Percentiles rank a stretch among this genome's conserved stretches.
These are phyloP conservation scores for Pseudotsuga menziesii DNA, from an alignment of 75 land plant species.

Conservation along the genomic window DNA sequence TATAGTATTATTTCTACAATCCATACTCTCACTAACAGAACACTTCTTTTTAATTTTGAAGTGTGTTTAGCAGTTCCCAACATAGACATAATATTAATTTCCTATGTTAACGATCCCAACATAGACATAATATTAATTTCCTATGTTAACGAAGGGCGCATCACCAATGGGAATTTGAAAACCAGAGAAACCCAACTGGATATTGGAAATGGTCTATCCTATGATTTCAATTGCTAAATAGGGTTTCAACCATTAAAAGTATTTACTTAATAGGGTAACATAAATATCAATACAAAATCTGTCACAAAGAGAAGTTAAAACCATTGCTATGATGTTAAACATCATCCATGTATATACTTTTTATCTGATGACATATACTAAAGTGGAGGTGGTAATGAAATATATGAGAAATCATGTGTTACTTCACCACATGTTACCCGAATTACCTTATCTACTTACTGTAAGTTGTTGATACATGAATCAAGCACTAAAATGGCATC, in stretches of 20 bases:
- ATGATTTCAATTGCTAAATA: too few relatives aligned
- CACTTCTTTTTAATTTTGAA: too few relatives aligned
- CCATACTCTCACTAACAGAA: too few relatives aligned
- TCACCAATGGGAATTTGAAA: too few relatives aligned
- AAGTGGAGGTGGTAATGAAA: background rate
- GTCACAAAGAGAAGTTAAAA: background rate
- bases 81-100: too few relatives aligned
- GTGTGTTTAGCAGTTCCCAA: too few relatives aligned
- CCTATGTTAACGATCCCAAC: too few relatives aligned
- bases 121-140: too few relatives aligned
- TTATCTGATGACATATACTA: background rate
- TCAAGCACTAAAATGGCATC: background rate
- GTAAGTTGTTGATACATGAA: background rate
- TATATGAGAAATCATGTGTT: background rate
- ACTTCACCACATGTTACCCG: background rate
- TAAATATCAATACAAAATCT: background rate
- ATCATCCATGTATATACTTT: background rate
- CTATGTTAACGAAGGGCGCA: too few relatives aligned
- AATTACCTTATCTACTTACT: background rate
- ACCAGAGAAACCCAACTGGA: too few relatives aligned
- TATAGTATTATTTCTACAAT: too few relatives aligned
- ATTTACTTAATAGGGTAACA: background rate
- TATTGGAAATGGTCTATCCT: too few relatives aligned
- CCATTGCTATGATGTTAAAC: background rate
- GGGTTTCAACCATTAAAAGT: background rate